Evolutionary conservation across 2,329 filamentous ascomycete genomes (phyloP).

Genomic region (Botrytis galanthina): DNA sequence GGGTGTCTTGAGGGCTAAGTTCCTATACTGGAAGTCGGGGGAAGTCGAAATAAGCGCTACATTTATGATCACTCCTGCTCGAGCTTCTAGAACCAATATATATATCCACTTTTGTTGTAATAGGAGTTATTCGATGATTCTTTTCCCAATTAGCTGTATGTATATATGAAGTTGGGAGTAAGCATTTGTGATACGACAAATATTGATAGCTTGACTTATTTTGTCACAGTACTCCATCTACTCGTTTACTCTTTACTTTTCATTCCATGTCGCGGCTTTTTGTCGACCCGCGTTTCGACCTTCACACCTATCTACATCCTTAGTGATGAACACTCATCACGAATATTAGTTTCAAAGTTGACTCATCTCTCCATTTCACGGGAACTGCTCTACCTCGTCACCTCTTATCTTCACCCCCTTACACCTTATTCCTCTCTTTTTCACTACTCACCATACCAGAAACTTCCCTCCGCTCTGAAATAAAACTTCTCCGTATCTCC

Average conservation of each 20-base stretch:
- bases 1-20: not conserved
- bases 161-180: not conserved
- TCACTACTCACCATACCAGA: not conserved
- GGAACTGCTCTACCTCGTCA: not conserved
- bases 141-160: not conserved
- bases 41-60: not conserved
- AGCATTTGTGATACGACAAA: not conserved
- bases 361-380: accelerated
- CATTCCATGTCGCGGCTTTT: not conserved
- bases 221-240: too few species aligned
- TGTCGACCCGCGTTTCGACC: accelerated
- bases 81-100: not conserved
- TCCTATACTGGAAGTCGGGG: not conserved
- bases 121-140: not conserved
- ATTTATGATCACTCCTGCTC: not conserved
- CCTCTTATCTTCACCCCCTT: not conserved
- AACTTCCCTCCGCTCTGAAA: not conserved
- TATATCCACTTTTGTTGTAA: not conserved
- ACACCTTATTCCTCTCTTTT: not conserved
- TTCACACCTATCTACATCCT: not conserved
- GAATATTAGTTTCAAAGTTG: not conserved
- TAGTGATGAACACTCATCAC: not conserved
- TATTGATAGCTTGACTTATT: not conserved
- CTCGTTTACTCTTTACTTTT: not conserved
- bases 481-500: accelerated